A percentile compares a stretch with the other conserved stretches of the same genome.
These are phyloP conservation scores for Ogataea kodamae DNA, from an alignment of 805 yeast species.

Conservation along the genomic window DNA sequence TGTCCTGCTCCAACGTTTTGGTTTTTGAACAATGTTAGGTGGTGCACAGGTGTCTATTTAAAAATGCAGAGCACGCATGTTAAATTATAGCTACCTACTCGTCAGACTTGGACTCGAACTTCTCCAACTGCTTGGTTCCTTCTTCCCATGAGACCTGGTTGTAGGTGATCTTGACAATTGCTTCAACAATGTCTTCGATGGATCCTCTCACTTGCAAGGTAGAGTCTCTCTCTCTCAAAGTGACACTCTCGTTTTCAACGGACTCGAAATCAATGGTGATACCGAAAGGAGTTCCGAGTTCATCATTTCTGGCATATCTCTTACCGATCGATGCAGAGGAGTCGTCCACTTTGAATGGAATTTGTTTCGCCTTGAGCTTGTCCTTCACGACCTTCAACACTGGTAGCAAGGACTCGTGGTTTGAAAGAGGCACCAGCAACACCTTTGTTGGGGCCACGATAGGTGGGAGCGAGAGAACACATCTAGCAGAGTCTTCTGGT, in stretches of 20 bases:
- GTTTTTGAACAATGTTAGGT: not conserved
- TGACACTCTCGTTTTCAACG: constrained; percentile 79
- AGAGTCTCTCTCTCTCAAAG: constrained; percentile 95
- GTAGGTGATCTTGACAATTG: constrained; percentile 74
- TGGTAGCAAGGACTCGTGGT: constrained; percentile 75
- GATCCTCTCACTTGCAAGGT: constrained; percentile 96
- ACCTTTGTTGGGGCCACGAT: constrained; percentile 97
- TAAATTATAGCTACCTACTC: constrained; percentile 17
- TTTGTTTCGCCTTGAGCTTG: constrained; percentile 70
- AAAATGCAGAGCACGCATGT: too few species aligned
- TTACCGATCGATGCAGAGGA: constrained; percentile 97
- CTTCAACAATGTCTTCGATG: constrained; percentile 61
- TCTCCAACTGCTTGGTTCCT: constrained; percentile 69
- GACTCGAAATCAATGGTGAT: constrained; percentile 95
- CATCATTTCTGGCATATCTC: constrained; percentile 97
- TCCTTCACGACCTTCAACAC: constrained; percentile 66
- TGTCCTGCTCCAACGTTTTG: constrained; percentile 1
- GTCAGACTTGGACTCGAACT: constrained; percentile 69
- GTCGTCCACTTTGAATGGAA: constrained; percentile 95
- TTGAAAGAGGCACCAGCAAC: constrained; percentile 87
- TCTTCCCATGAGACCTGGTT: constrained; percentile 78
- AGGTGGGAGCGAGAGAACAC: constrained; percentile 86
- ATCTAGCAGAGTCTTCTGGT: constrained; percentile 84
- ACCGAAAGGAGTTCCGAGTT: constrained; percentile 98
- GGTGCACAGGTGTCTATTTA: constrained; percentile 12